Evolutionary conservation across 768 basidiomycete species (phyloP).

Genomic region (Chalciporus pseudorubinellus): DNA sequence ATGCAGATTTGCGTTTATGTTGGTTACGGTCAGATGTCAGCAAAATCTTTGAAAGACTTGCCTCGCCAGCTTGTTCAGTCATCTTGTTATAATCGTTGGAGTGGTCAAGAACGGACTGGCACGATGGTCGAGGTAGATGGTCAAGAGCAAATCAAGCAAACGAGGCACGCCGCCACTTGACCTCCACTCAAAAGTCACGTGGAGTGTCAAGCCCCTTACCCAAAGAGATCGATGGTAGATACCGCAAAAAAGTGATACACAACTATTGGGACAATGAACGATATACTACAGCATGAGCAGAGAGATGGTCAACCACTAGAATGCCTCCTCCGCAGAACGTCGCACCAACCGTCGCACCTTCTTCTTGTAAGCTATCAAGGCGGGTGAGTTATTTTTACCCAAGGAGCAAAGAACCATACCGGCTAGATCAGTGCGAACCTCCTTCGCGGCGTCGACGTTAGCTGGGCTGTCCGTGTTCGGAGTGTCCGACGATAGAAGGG

Average conservation of each 20-base stretch:
- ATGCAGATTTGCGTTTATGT: slow-evolving; percentile 31
- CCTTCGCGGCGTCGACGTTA: slow-evolving; percentile 94
- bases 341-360: slow-evolving; percentile 90
- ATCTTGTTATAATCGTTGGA: slow-evolving; percentile 17
- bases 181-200: slow-evolving; percentile 21
- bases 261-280: slow-evolving; percentile 5
- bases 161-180: not conserved
- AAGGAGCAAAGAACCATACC: slow-evolving; percentile 39
- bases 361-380: slow-evolving; percentile 78
- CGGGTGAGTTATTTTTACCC: slow-evolving; percentile 11
- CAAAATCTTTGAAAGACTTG: slow-evolving; percentile 26
- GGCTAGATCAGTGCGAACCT: slow-evolving; percentile 63
- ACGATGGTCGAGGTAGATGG: slow-evolving; percentile 10
- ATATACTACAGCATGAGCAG: slow-evolving; percentile 15
- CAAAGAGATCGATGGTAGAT: too few species aligned
- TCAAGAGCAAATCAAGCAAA: slow-evolving; percentile 1
- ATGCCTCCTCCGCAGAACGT: slow-evolving; percentile 85
- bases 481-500: slow-evolving; percentile 86
- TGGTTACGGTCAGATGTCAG: slow-evolving; percentile 23
- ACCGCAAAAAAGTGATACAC: not conserved
- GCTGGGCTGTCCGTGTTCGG: slow-evolving; percentile 94
- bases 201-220: slow-evolving; percentile 6
- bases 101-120: slow-evolving; percentile 8
- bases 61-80: slow-evolving; percentile 44
- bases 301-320: slow-evolving; percentile 44